Conservation (phyloP, 163 green algal genomes). For the Volvox carteri region DNA sequence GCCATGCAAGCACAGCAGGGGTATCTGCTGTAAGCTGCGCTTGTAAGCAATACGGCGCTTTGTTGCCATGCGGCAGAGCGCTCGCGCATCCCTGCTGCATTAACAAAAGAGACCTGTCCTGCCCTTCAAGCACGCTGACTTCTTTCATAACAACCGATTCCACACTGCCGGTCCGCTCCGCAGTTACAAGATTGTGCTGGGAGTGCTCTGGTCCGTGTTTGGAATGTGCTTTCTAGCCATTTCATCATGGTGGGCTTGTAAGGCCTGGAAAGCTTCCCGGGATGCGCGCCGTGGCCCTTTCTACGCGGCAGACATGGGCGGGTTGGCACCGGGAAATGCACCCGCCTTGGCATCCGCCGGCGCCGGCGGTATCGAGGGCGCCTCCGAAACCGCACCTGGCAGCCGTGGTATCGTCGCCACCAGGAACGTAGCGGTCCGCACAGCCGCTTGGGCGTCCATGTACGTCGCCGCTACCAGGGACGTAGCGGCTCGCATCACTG, state of each 20-base stretch:
- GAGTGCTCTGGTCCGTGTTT: conserved; percentile 62
- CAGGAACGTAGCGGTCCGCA: not conserved
- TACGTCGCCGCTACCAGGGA: not conserved
- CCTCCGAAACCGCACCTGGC: not conserved
- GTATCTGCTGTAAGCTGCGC: too few species aligned
- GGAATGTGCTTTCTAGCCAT: conserved; percentile 30
- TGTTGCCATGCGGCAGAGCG: too few species aligned
- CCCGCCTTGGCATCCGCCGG: not conserved
- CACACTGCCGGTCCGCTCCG: not conserved
- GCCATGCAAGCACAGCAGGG: too few species aligned
- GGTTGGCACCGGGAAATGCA: not conserved
- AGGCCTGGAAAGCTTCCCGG: not conserved
- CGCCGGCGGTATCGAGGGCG: not conserved
- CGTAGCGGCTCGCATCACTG: not conserved
- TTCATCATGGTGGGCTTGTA: not conserved
- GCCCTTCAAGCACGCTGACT: too few species aligned
- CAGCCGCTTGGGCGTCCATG: too few species aligned
- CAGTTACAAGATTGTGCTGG: conserved; percentile 64
- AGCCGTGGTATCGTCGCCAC: not conserved
- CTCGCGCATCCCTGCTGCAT: too few species aligned
- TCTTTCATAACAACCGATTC: too few species aligned
- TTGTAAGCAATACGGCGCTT: too few species aligned
- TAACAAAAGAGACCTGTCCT: too few species aligned
- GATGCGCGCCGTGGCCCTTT: not conserved
- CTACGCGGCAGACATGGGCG: conserved; percentile 6